Evolutionary conservation across 2,329 filamentous ascomycete genomes (phyloP), one percentile per base, ranked within the genome.

Genomic region (Aspergillus proliferans): DNA sequence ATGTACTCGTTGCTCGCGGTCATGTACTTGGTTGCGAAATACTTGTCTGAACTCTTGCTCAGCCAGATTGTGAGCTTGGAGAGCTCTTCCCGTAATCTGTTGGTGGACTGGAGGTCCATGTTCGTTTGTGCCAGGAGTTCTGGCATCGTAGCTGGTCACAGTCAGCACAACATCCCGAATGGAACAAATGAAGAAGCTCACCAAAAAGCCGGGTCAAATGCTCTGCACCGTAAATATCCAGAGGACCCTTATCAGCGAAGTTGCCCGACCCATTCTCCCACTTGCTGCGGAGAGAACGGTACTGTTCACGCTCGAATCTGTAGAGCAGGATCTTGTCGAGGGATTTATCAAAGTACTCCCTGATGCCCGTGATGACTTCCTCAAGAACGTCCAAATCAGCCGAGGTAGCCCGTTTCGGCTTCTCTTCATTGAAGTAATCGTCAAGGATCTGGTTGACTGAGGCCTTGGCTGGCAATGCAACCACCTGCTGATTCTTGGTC

Each of bases 111-210:
- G 47, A 86, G 79, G 63, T 97, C 93, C 90, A 98, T 95, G 71
- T 97, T 97, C 46, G 93, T 98, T 68, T 98, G 93, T 3, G 91
- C 91, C 53, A 97, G 84, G 38, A 97, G 83, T 65, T 98, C 93
- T 0, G 93, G 92, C 59, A 97, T 83, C 1, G 87, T 86, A 3
- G 94, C 92, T 95, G 58, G 40, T 39, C 18, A 9, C 6, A n/a
- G 21, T 24, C 3, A 46, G 33, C 21, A n/a, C 14, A 18, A n/a
- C 30, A 10, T 19, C 30, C 5, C 7, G 12, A 15, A 48, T 44
- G 34, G 46, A 19, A 41, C 7, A 28, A 49, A 71, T 6, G 6
- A 22, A 22, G 5, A 6, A 6, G 22, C 80, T 58, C 80, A 96
- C 92, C 89, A 38, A 98, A 84, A 18, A 98, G 79, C 51, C 93